These are phyloP conservation scores for Phaffia australis DNA, from an alignment of 768 basidiomycete genomes.

Conservation along the genomic window DNA sequence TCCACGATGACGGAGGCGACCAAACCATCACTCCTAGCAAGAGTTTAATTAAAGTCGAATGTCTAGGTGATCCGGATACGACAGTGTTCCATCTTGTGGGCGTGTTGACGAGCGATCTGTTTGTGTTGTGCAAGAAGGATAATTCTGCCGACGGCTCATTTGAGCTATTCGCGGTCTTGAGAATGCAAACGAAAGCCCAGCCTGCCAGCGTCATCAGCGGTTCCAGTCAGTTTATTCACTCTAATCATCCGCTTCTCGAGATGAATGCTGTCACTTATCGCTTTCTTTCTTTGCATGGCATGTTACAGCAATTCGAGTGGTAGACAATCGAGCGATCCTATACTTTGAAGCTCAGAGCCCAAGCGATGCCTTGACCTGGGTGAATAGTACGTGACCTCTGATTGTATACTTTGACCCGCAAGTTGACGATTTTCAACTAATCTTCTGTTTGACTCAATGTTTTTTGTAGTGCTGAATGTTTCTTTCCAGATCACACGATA, in stretches of 20 bases:
- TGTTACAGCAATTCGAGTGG: conserved; percentile 14
- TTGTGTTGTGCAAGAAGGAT: conserved; percentile 82
- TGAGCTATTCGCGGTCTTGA: conserved; percentile 90
- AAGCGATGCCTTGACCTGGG: conserved; percentile 11
- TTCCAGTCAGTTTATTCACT: conserved; percentile 48
- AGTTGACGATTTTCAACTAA: not conserved
- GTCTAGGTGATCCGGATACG: conserved; percentile 60
- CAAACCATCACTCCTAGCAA: conserved; percentile 43
- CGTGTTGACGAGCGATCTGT: conserved; percentile 81
- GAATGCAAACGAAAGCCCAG: conserved; percentile 87
- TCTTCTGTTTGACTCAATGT: not conserved
- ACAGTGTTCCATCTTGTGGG: conserved; percentile 45
- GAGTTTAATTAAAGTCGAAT: conserved; percentile 76
- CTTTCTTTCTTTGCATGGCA: not conserved
- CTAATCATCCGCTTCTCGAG: not conserved
- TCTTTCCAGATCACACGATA: conserved; percentile 3
- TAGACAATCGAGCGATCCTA: conserved; percentile 21
- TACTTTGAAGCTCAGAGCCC: conserved; percentile 21
- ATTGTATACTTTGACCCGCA: not conserved
- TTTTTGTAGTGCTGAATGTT: not conserved
- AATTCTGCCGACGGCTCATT: conserved; percentile 54
- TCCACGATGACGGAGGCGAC: conserved; percentile 27
- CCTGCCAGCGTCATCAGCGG: conserved; percentile 83
- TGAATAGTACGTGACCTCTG: conserved; percentile 10
- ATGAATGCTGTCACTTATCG: not conserved